phyloP scores from a whole-genome alignment of 352 stramenopile species.

The Globisporangium iwayamae region DNA sequence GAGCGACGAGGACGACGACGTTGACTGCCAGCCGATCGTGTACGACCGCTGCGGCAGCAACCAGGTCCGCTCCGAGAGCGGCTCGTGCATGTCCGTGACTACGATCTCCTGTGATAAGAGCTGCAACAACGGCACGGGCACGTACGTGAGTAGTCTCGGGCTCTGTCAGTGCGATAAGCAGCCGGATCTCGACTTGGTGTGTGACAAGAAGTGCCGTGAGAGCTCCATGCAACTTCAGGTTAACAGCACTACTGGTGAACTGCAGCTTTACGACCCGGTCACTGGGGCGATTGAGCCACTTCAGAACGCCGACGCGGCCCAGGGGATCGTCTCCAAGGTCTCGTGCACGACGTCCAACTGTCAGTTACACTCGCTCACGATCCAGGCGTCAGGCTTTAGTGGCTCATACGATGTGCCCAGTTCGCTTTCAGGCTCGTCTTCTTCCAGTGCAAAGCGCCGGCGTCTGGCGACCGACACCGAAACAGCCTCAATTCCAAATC shows the following conservation, averaged over 20 bases:
- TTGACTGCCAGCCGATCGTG: conserved; percentile 91
- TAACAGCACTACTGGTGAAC: conserved; percentile 41
- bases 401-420: conserved; percentile 60
- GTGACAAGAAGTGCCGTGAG: conserved; percentile 70
- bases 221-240: conserved; percentile 51
- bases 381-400: conserved; percentile 49
- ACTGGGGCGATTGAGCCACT: conserved; percentile 25
- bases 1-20: conserved; percentile 79
- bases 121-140: conserved; percentile 69
- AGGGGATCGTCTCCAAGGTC: conserved; percentile 49
- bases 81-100: conserved; percentile 51
- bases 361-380: conserved; percentile 50
- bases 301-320: conserved; percentile 14
- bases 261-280: conserved; percentile 65
- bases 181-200: conserved; percentile 71
- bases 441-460: neutral
- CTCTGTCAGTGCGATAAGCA: conserved; percentile 86
- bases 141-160: conserved; percentile 71
- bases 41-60: conserved; percentile 76
- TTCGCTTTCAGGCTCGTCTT: conserved; percentile 16
- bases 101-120: conserved; percentile 45
- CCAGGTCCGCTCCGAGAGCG: conserved; percentile 74
- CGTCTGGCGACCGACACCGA: conserved; percentile 15
- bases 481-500: conserved; percentile 54
- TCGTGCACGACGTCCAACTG: conserved; percentile 37